Base-by-base conservation (phyloP, 129 eudicot genomes). In the Smallanthus sonchifolius region DNA sequence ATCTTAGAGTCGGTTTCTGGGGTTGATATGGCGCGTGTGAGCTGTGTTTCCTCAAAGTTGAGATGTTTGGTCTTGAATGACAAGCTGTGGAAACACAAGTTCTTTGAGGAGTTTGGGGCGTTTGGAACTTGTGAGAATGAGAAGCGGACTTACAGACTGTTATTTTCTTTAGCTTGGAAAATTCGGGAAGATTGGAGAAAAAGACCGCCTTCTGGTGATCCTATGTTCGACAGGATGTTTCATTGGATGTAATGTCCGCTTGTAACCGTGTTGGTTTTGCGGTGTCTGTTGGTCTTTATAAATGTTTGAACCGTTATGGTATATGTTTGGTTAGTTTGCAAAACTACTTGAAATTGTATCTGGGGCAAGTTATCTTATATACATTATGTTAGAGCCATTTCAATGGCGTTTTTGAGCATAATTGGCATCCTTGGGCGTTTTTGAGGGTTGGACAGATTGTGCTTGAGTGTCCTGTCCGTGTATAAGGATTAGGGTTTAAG, bases 11-110 rank as follows among this genome's bases (percentile, higher is more conserved):
- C 70, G n/a, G 82, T 87, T 44, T 86, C 89, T 28, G 93, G 84
- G 37, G 84, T 65, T 8, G 93, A 83, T 69, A 54, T 92, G 73
- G 97, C 97, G 0, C 85, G 45, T 39, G 69, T 87, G 78, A 81
- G 85, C 35, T 85, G 88, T 80, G 82, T 80, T 28, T 85, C 84
- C 54, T 79, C 91, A 1, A 93, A 89, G 74, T 48, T 92, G 76
- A 75, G 85, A 35, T 83, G 85, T 39, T 56, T 89, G 36, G 75
- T 81, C n/a, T 87, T 91, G 2, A 83, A 70, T 16, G 88, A 85
- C 20, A 89, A 89, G 49, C 60, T 92, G 51, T 92, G 96, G 97
- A 89, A 70, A 70, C 65, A 60, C 51, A 92, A 87, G 74, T 89
- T 57, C 68, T 42, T 24, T 6, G 87, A 86, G 79, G 24, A 49